Evolutionary conservation across 2,329 filamentous ascomycete genomes (phyloP).

Genomic region (Fusarium albosuccineum): DNA sequence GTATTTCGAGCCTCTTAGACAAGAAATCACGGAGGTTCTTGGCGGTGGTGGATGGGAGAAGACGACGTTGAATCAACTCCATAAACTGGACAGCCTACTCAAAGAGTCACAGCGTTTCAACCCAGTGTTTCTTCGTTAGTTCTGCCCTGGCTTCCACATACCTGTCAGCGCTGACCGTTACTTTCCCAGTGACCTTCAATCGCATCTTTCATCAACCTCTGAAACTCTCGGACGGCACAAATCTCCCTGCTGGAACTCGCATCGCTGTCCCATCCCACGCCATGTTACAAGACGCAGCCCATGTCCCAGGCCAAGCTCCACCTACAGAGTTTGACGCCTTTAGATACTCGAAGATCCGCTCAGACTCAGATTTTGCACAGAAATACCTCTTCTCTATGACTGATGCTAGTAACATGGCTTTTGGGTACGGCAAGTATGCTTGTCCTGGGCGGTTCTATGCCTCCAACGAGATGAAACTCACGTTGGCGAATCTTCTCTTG

Average conservation of each 20-base stretch:
- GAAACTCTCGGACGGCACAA: not conserved
- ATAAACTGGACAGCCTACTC: constrained; percentile 2
- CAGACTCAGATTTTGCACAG: not conserved
- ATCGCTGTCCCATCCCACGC: constrained; percentile 1
- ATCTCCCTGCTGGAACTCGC: not conserved
- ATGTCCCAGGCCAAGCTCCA: not conserved
- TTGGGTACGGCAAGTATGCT: constrained; percentile 1
- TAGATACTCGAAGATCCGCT: not conserved
- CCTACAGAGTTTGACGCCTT: not conserved
- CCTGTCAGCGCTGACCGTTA: too few relatives aligned
- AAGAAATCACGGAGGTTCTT: not conserved
- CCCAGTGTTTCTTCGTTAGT: not conserved
- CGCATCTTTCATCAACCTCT: not conserved
- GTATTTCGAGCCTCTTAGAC: not conserved
- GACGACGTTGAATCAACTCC: not conserved
- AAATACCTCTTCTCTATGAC: constrained; percentile 2
- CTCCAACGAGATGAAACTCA: constrained; percentile 9
- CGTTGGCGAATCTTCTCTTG: not conserved
- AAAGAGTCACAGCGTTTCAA: constrained; percentile 6
- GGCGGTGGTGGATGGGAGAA: not conserved
- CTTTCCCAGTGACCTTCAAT: not conserved
- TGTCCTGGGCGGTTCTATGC: constrained; percentile 8
- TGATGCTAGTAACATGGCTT: constrained; percentile 2
- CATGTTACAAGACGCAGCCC: not conserved
- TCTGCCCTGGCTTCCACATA: too few relatives aligned